Evolutionary conservation across 495 filamentous ascomycete species (phyloP), one percentile per base, ranked within the genome.

Genomic region (Neurospora discreta): DNA sequence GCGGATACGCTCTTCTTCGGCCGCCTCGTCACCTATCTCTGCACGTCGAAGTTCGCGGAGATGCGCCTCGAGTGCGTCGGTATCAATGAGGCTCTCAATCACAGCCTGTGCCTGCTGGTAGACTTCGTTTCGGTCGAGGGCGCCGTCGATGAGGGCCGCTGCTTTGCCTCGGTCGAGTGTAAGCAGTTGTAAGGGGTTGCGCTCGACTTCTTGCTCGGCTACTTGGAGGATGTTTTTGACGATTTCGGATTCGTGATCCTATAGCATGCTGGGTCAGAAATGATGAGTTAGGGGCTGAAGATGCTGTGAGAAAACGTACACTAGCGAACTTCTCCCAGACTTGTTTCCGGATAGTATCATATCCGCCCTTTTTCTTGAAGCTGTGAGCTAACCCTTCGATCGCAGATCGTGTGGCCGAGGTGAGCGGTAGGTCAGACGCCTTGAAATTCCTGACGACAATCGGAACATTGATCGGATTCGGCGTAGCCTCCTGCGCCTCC

Each of bases 341-440:
- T 69, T 90, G 85, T 78, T 95, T 95, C 69, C 94, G 88, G 72
- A 95, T 85, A n/a, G 82, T 84, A 79, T 97, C 94, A 75, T 94
- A 97, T 44, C 90, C 91, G 30, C 94, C 94, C 80, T 94, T 94
- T 82, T 97, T 97, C 81, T 95, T 95, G 80, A 94, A 94, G 7
- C 88, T 89, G 80, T 93, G 88, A 11, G 93, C 86, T 33, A 97
- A 84, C 71, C 85, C 85, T 70, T 97, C 93, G 71, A 97, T 94
- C 1, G 90, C 89, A 0, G 85, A 85, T 71, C 92, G 87, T 70
- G 93, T 92, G 39, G 88, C 85, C 23, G 89, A 87, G 36, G 90
- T 85, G 26, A 97, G 81, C 7, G 93, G 93, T 5, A 97, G 84
- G 71, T 97, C 94, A 3, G 92, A 92, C 18, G 91, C 87, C 81